Evolutionary conservation across 345 rosid genomes (phyloP).

Genomic region (Hibiscus syriacus): DNA sequence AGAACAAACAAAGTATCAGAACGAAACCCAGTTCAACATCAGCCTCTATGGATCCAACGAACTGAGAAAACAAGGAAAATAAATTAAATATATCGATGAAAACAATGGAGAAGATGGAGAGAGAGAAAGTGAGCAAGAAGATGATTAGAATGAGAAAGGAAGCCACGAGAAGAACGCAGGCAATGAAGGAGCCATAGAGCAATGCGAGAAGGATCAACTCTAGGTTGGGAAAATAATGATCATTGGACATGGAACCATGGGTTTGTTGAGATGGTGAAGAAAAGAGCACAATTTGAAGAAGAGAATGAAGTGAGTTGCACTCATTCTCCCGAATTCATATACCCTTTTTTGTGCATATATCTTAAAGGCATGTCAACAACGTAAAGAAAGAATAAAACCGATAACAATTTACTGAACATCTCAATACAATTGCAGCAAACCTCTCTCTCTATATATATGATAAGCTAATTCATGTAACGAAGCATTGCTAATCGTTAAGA

Average conservation of each 20-base stretch:
- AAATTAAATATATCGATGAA: slow-evolving; percentile 15
- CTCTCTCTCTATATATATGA: no score
- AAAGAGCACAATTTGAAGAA: background rate
- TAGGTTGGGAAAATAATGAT: background rate
- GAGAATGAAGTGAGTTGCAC: background rate
- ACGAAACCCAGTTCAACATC: slow-evolving; percentile 26
- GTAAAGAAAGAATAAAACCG: no score
- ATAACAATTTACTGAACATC: no score
- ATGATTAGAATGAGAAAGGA: slow-evolving; percentile 9
- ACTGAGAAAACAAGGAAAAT: background rate
- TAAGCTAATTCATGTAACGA: no score
- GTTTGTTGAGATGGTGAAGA: background rate
- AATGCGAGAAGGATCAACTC: slow-evolving; percentile 29
- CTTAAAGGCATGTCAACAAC: no score
- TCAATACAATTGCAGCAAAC: no score
- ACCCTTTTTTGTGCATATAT: no score
- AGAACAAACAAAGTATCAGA: slow-evolving; percentile 16
- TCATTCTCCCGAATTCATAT: background rate
- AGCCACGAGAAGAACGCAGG: slow-evolving; percentile 14
- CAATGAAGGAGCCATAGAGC: slow-evolving; percentile 28
- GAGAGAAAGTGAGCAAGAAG: slow-evolving; percentile 19
- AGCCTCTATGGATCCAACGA: slow-evolving; percentile 6
- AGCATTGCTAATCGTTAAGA: no score
- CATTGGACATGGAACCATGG: background rate
- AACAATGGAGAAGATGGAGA: slow-evolving; percentile 18